Percentiles rank a stretch among this genome's conserved stretches.
Conservation (phyloP, 371 early-diverging fungal genomes). For the Rhizopus microsporus region DNA sequence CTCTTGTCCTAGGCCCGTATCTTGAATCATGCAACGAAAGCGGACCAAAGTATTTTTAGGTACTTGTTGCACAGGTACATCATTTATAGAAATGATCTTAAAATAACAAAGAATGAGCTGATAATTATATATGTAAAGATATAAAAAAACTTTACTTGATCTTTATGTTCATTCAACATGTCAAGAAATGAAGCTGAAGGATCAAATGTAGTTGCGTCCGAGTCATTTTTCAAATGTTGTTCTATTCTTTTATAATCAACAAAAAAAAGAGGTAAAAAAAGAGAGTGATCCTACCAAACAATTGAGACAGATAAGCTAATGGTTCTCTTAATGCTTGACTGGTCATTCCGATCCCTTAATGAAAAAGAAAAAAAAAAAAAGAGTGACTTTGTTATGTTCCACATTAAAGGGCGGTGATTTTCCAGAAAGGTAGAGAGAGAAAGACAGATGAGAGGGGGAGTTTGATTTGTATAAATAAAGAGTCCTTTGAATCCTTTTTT, state of each 20-base stretch:
- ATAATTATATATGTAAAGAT: not conserved
- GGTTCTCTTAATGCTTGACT: slow-evolving; percentile 9
- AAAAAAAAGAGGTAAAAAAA: not conserved
- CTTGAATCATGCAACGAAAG: slow-evolving; percentile 71
- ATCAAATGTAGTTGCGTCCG: slow-evolving; percentile 17
- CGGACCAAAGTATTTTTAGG: slow-evolving; percentile 57
- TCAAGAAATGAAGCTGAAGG: slow-evolving; percentile 20
- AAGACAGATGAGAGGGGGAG: not conserved
- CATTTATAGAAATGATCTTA: slow-evolving; percentile 56
- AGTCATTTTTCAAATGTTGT: slow-evolving; percentile 8
- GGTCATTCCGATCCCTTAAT: no score
- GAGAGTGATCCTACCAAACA: slow-evolving; percentile 16
- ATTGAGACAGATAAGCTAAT: slow-evolving; percentile 11
- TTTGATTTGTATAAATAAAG: not conserved
- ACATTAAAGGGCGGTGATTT: no score
- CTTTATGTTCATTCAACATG: slow-evolving; percentile 13
- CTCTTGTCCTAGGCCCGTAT: slow-evolving; percentile 66
- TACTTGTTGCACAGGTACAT: slow-evolving; percentile 34
- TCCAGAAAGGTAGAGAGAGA: not conserved
- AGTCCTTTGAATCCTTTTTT: slow-evolving; percentile 8
- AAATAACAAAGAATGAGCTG: not conserved
- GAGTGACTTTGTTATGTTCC: slow-evolving; percentile 4
- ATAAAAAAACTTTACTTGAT: slow-evolving; percentile 21
- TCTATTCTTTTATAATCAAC: slow-evolving; percentile 7
- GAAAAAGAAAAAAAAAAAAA: slow-evolving; percentile 10